Base-by-base conservation (phyloP, 208 protist genomes). In the Acanthamoeba lugdunensis region DNA sequence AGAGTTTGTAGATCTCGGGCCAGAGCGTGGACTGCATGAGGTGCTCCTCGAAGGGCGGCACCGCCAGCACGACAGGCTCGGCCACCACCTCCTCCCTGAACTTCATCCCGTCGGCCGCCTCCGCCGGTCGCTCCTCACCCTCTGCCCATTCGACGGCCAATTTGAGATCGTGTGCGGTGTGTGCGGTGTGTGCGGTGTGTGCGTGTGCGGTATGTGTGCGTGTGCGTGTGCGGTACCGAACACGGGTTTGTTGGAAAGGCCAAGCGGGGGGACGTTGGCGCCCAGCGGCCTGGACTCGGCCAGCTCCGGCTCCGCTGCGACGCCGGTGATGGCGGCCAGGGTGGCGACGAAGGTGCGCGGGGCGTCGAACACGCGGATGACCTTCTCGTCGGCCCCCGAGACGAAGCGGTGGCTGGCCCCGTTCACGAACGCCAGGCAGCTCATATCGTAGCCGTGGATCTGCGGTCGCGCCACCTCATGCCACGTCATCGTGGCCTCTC, bases 391-490 rank as follows among this genome's bases (percentile, higher is more conserved):
- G 23, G 93, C 96, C 54, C 95, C 96, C 28, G 91, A 94, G 21
- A 95, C 91, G 11, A 96, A 94, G 14, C 41, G 30, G 81, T 96
- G 94, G 13, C 84, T 33, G 28, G 71, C 75, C 3, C 61, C 50
- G 50, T 94, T 37, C 18, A 96, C 25, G 94, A 96, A 96, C 4
- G 85, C 37, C 37, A 96, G 73, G 65, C 94, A 96, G 37, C 93
- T 87, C 48, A 97, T 90, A 87, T 97, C 95, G 79, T 97, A 96
- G n/a, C 96, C 96, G 89, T 97, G 96, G 16, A 97, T 84, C 87
- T 97, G 95, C 30, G 96, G 95, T 58, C 96, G 94, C n/a, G 94
- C 95, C 41, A 97, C 87, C 82, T 97, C 96, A 54, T 95, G 69
- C 96, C 96, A 97, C 21, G 77, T 93, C 54, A 81, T 41, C n/a